Conservation (phyloP, 169 alveolate species). For the Plasmodium gonderi region DNA sequence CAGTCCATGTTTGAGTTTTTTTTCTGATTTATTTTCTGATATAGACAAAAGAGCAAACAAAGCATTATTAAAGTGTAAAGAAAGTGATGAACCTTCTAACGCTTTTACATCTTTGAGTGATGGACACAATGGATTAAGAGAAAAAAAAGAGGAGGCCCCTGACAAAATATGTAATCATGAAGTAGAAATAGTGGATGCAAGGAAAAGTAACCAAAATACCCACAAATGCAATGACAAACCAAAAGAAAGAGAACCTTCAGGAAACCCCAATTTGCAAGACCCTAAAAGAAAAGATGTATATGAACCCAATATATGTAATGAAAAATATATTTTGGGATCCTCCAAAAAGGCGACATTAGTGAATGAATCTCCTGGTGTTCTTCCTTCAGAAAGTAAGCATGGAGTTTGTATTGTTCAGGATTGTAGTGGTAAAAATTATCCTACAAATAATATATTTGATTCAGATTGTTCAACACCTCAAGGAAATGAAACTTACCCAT, state of each 20-base stretch:
- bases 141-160: neutral
- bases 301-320: neutral
- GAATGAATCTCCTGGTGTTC: neutral
- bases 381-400: neutral
- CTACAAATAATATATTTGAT: neutral
- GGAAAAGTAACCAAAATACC: neutral
- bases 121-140: neutral
- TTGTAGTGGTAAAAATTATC: neutral
- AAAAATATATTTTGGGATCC: neutral
- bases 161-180: neutral
- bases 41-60: neutral
- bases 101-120: neutral
- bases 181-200: neutral
- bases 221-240: neutral
- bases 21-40: neutral
- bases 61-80: neutral
- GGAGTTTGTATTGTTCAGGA: neutral
- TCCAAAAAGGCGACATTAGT: neutral
- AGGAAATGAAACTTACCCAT: neutral
- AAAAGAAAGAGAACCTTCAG: neutral
- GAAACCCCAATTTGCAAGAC: neutral
- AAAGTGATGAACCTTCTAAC: neutral
- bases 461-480: neutral
- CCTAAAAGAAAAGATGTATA: neutral
- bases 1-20: neutral